Evolutionary conservation across 345 rosid genomes (phyloP).

Genomic region (Syzygium aromaticum): DNA sequence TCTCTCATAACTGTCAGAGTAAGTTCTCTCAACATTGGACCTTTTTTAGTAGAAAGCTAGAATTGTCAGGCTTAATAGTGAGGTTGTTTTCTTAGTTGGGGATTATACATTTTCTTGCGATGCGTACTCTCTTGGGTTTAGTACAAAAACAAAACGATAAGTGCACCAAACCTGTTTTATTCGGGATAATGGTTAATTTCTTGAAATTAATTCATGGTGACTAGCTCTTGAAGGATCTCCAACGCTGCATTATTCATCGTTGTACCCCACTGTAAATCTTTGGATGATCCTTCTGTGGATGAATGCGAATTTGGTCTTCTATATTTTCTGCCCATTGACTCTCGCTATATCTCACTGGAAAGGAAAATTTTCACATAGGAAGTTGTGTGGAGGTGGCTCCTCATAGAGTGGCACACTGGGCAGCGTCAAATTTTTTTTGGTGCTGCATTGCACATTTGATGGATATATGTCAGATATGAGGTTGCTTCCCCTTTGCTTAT

Average conservation of each 20-base stretch:
- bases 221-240: not conserved
- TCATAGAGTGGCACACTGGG: not conserved
- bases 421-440: not conserved
- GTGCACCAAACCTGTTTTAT: not conserved
- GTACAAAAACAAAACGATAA: not conserved
- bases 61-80: not conserved
- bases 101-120: no score
- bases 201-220: not conserved
- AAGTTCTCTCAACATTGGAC: constrained; percentile 13
- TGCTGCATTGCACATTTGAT: not conserved
- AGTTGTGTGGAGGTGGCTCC: not conserved
- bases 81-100: not conserved
- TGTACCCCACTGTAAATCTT: not conserved
- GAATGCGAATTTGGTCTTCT: not conserved
- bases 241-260: not conserved
- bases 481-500: not conserved
- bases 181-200: not conserved
- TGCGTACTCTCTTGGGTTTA: not conserved
- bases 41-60: not conserved
- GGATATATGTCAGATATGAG: not conserved
- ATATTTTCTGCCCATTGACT: not conserved
- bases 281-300: not conserved
- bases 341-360: not conserved
- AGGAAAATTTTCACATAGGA: not conserved
- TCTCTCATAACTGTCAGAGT: constrained; percentile 90